Conservation (phyloP, 2,329 filamentous ascomycete species). For the Pseudocercospora fuligena region DNA sequence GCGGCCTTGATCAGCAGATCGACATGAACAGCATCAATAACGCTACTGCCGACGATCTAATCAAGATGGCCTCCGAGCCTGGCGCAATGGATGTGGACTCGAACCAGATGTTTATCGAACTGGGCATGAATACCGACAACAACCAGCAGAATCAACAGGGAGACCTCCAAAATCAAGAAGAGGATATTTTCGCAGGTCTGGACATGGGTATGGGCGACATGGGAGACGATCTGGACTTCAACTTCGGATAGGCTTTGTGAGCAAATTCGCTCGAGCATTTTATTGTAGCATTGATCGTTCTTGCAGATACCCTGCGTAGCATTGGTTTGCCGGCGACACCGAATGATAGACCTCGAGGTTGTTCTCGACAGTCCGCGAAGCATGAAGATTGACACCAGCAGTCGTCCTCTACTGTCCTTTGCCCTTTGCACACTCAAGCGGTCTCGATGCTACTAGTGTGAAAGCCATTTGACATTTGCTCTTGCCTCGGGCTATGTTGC, state of each 20-base stretch:
- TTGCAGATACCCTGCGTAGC: neutral
- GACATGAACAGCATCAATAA: slow-evolving; percentile 22
- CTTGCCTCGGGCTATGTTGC: neutral
- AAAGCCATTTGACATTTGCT: neutral
- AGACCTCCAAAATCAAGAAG: slow-evolving; percentile 39
- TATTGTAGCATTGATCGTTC: neutral
- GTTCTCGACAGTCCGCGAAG: neutral
- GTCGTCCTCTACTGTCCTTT: neutral
- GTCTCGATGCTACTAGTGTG: neutral
- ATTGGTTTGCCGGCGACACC: neutral
- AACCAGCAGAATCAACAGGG: slow-evolving; percentile 35
- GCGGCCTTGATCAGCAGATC: slow-evolving; percentile 25
- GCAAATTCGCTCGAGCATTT: neutral
- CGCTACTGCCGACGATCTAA: slow-evolving; percentile 30
- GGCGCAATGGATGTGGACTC: slow-evolving; percentile 36
- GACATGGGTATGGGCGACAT: slow-evolving; percentile 43
- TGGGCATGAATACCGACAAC: slow-evolving; percentile 24
- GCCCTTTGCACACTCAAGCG: neutral
- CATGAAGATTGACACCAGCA: neutral
- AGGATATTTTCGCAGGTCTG: slow-evolving; percentile 51
- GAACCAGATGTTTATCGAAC: slow-evolving; percentile 19
- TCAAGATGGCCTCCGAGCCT: slow-evolving; percentile 27
- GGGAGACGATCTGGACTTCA: slow-evolving; percentile 40
- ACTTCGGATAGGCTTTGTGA: slow-evolving; percentile 30
- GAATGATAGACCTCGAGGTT: neutral